Evolutionary conservation across 2,329 filamentous ascomycete species (phyloP).

Genomic region (Akanthomyces muscarius): DNA sequence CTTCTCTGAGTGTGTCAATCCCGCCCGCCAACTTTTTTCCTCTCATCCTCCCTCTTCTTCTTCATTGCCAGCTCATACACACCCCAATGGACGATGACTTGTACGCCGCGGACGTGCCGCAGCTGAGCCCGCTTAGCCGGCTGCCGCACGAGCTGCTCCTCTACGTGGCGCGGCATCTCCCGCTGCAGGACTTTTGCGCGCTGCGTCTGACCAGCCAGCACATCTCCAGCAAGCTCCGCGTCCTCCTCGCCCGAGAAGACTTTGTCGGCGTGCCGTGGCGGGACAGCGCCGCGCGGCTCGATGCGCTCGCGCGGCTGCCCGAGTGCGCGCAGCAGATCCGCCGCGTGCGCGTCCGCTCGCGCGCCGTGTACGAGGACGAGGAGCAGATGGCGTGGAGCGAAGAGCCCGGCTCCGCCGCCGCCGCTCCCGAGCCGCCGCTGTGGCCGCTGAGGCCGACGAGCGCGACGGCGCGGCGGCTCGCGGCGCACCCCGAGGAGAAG

Average conservation of each 20-base stretch:
- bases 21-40: background rate
- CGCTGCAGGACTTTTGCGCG: conserved; percentile 34
- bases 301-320: conserved; percentile 40
- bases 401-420: background rate
- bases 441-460: background rate
- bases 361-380: conserved; percentile 13
- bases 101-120: conserved; percentile 1
- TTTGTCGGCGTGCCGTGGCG: conserved; percentile 43
- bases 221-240: conserved; percentile 40
- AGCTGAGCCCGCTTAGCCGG: conserved; percentile 5
- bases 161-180: conserved; percentile 41
- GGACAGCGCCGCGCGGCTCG: conserved; percentile 42
- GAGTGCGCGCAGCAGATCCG: conserved; percentile 40
- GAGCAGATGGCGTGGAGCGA: conserved; percentile 2
- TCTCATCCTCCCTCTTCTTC: background rate
- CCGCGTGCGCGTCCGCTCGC: background rate
- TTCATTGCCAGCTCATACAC: background rate
- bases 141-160: conserved; percentile 39
- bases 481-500: background rate
- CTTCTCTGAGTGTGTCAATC: background rate
- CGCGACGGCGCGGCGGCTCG: background rate
- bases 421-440: background rate
- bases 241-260: conserved; percentile 37
- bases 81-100: background rate
- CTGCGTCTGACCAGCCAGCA: conserved; percentile 38